Evolutionary conservation across 495 filamentous ascomycete species (phyloP).

Genomic region (Xylaria longipes): DNA sequence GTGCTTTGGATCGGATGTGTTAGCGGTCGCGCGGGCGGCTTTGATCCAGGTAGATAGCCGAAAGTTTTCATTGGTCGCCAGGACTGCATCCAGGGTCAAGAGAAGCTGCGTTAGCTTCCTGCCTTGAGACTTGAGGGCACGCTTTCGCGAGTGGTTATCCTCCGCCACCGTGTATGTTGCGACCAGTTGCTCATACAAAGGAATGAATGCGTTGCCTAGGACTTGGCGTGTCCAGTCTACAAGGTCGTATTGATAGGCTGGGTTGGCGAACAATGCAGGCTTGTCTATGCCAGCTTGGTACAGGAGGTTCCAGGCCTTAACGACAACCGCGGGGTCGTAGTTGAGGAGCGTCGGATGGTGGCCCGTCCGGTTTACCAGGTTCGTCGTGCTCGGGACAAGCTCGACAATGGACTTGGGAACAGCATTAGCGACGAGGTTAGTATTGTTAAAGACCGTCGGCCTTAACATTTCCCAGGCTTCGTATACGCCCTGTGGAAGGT

Average conservation of each 20-base stretch:
- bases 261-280: constrained; percentile 51
- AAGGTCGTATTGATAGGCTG: constrained; percentile 56
- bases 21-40: constrained; percentile 47
- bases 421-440: constrained; percentile 48
- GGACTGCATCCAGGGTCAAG: constrained; percentile 49
- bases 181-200: constrained; percentile 48
- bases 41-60: constrained; percentile 52
- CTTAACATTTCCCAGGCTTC: constrained; percentile 56
- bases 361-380: constrained; percentile 47
- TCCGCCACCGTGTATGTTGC: constrained; percentile 41
- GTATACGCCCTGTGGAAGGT: constrained; percentile 47
- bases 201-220: constrained; percentile 54
- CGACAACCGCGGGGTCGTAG: constrained; percentile 50
- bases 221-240: constrained; percentile 61
- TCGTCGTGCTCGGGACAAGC: constrained; percentile 48
- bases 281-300: constrained; percentile 46
- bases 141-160: constrained; percentile 19
- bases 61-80: constrained; percentile 54
- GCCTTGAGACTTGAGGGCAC: constrained; percentile 34
- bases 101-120: constrained; percentile 45
- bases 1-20: constrained; percentile 28
- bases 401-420: constrained; percentile 58
- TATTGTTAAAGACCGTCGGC: constrained; percentile 60
- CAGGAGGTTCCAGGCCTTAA: constrained; percentile 51
- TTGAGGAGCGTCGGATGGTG: constrained; percentile 52